Evolutionary conservation across 495 filamentous ascomycete genomes (phyloP).

Genomic region (Choiromyces venosus): DNA sequence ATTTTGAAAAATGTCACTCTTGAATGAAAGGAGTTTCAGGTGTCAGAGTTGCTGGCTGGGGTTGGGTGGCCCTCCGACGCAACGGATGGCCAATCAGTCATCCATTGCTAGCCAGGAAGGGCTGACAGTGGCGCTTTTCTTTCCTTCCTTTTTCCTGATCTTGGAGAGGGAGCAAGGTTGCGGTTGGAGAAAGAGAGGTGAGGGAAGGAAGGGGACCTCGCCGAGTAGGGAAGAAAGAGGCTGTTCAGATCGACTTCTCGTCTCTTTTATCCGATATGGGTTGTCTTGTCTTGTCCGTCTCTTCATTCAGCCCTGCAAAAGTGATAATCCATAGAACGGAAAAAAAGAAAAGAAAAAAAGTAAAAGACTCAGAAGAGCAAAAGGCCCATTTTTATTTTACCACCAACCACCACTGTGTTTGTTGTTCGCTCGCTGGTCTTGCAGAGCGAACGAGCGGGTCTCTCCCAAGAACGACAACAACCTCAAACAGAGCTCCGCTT

Average conservation of each 20-base stretch:
- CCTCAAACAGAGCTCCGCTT: background rate
- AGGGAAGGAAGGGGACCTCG: background rate
- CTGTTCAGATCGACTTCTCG: background rate
- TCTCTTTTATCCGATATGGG: constrained; percentile 1
- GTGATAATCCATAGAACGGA: constrained; percentile 1
- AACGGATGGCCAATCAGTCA: background rate
- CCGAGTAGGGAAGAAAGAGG: background rate
- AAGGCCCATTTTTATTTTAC: background rate
- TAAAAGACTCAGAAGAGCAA: background rate
- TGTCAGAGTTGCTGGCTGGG: background rate
- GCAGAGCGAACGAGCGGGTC: too few species aligned
- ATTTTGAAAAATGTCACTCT: background rate
- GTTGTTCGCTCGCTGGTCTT: background rate
- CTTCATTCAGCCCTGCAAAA: background rate
- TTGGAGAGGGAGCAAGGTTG: background rate
- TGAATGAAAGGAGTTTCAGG: background rate
- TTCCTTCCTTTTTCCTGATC: background rate
- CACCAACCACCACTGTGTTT: background rate
- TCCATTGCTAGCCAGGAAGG: background rate
- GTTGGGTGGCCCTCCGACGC: background rate
- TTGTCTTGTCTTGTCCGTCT: background rate
- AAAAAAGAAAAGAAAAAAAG: too few species aligned
- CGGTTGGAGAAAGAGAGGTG: too few species aligned
- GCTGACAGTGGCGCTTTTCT: background rate
- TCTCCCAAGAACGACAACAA: background rate